Evolutionary conservation across 1,284 basidiomycete genomes (phyloP).

Genomic region (Phenoliferia sp.): DNA sequence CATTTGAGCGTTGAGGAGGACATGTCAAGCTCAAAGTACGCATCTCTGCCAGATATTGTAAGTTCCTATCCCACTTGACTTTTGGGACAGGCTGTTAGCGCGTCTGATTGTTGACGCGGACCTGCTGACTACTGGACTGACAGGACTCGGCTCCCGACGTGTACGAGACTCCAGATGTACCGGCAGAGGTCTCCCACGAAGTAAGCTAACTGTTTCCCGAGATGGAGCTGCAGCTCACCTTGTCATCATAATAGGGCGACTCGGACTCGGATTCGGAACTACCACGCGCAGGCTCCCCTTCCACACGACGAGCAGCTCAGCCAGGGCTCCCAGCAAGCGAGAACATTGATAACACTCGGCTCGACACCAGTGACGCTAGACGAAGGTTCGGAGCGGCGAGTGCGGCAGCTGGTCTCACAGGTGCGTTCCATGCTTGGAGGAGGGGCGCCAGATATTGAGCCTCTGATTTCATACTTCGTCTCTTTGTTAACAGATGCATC

Average conservation of each 20-base stretch:
- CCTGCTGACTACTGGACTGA: not conserved
- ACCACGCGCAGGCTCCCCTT: slow-evolving; percentile 11
- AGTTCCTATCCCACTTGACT: slow-evolving; percentile 36
- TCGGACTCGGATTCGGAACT: slow-evolving; percentile 31
- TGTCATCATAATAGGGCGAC: slow-evolving; percentile 23
- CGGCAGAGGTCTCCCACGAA: slow-evolving; percentile 9
- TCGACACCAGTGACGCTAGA: slow-evolving; percentile 23
- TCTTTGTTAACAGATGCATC: no score
- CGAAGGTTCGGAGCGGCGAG: slow-evolving; percentile 19
- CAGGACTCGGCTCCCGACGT: slow-evolving; percentile 86
- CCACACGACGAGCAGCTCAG: not conserved
- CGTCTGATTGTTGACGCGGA: no score
- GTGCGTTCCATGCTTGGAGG: slow-evolving; percentile 3
- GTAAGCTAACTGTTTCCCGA: not conserved
- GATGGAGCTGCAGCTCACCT: not conserved
- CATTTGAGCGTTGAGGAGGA: no score
- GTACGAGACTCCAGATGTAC: slow-evolving; percentile 82
- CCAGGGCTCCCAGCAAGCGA: not conserved
- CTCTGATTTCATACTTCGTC: no score
- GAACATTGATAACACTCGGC: slow-evolving; percentile 18
- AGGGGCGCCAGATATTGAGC: no score
- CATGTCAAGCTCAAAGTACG: slow-evolving; percentile 59
- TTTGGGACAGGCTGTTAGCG: not conserved
- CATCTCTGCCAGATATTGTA: slow-evolving; percentile 84
- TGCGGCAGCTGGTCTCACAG: not conserved